Percentiles rank a stretch among this genome's conserved stretches.
Evolutionary conservation across 345 rosid species (phyloP).

Genomic region (Hibiscus tridactylites): DNA sequence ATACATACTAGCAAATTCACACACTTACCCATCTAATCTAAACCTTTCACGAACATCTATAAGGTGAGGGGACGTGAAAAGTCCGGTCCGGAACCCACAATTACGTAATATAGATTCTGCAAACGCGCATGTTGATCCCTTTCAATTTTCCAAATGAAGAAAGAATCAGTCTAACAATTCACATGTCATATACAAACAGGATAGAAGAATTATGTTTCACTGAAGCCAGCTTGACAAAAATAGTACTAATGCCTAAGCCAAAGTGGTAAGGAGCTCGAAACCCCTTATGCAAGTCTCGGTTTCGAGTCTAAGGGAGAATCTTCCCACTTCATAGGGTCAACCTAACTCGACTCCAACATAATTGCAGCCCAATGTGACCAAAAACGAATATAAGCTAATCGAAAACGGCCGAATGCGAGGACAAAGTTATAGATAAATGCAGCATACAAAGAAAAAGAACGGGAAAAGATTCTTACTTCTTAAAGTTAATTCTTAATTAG

Average conservation of each 20-base stretch:
- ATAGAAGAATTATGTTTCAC: background rate
- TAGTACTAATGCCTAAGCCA: background rate
- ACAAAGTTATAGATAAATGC: background rate
- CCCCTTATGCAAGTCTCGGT: background rate
- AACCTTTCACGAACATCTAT: conserved; percentile 89
- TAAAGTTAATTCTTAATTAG: background rate
- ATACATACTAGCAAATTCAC: background rate
- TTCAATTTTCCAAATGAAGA: conserved; percentile 11
- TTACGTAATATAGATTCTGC: conserved; percentile 73
- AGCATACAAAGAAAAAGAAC: background rate
- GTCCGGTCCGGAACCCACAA: conserved; percentile 83
- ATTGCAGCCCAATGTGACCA: background rate
- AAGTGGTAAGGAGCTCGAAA: background rate
- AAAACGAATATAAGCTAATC: background rate
- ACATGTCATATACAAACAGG: background rate
- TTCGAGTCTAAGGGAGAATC: background rate
- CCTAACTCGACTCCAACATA: background rate
- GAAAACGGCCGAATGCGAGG: background rate
- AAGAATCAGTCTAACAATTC: conserved; percentile 7
- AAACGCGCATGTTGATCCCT: conserved; percentile 95
- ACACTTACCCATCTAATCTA: conserved; percentile 69
- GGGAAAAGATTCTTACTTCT: background rate
- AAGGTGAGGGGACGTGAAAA: conserved; percentile 94
- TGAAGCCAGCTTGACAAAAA: background rate
- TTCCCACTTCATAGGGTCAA: background rate